A percentile compares a stretch with the other conserved stretches of the same genome.
phyloP scores from a whole-genome alignment of 805 yeast genomes.

The Zygosaccharomyces siamensis region DNA sequence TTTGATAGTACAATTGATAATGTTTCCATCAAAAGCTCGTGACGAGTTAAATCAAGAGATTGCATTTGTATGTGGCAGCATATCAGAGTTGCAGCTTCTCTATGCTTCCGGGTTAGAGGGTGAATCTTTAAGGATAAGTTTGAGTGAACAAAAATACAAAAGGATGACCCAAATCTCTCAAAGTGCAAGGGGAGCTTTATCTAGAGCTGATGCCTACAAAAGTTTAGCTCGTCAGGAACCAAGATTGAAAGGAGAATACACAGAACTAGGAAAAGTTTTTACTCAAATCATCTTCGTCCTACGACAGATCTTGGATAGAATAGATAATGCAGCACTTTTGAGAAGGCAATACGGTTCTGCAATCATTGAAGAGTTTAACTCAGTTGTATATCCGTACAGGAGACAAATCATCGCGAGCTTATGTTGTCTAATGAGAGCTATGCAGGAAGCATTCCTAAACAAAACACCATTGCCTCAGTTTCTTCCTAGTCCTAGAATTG shows the following conservation, averaged over 20 bases:
- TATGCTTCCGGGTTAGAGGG: conserved; percentile 42
- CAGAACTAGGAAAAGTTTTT: conserved; percentile 38
- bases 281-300: conserved; percentile 43
- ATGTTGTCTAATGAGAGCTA: conserved; percentile 37
- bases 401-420: conserved; percentile 43
- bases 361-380: conserved; percentile 41
- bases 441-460: conserved; percentile 41
- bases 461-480: conserved; percentile 49
- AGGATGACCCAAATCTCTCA: conserved; percentile 35
- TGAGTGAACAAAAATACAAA: conserved; percentile 32
- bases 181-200: conserved; percentile 38
- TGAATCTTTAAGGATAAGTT: conserved; percentile 25
- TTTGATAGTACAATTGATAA: conserved; percentile 39
- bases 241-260: conserved; percentile 43
- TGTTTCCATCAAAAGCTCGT: conserved; percentile 47
- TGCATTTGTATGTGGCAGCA: conserved; percentile 37
- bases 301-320: conserved; percentile 44
- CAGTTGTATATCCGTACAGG: conserved; percentile 40
- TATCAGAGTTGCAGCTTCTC: conserved; percentile 37
- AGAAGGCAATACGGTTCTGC: conserved; percentile 44
- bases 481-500: conserved; percentile 45
- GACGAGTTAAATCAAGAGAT: conserved; percentile 42
- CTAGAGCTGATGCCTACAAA: conserved; percentile 40
- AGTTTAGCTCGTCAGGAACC: conserved; percentile 44
- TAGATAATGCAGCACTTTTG: conserved; percentile 43